A percentile compares a stretch with the other conserved stretches of the same genome.
Conservation (phyloP, 768 basidiomycete species). For the Dioszegia crocea region DNA sequence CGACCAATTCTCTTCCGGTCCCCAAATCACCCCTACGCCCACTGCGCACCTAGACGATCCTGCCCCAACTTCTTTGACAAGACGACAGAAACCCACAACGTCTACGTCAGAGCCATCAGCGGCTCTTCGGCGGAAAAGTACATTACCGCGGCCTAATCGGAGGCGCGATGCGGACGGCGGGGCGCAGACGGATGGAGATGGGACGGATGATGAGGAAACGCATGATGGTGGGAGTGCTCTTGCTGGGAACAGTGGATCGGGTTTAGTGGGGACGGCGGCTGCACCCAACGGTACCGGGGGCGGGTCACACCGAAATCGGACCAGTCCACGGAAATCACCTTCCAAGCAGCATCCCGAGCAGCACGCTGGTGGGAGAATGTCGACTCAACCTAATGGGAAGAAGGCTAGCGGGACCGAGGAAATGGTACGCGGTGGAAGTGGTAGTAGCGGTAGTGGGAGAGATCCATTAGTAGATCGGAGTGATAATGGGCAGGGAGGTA, state of each 20-base stretch:
- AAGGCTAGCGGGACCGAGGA: too few species aligned
- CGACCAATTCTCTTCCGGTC: too few species aligned
- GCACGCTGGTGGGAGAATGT: too few species aligned
- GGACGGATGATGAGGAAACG: not conserved
- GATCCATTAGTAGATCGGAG: conserved; percentile 1
- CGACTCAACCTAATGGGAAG: not conserved
- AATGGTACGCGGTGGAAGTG: too few species aligned
- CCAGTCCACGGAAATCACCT: conserved; percentile 6
- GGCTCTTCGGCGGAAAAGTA: not conserved
- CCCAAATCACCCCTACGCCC: not conserved
- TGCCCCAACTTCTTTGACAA: too few species aligned
- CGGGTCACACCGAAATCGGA: not conserved
- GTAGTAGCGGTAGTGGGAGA: too few species aligned
- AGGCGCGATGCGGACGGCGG: not conserved
- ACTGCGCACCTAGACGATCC: too few species aligned
- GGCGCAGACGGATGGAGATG: not conserved
- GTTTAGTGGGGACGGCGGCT: too few species aligned
- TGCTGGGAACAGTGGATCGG: too few species aligned
- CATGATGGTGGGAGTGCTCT: too few species aligned
- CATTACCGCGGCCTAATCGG: not conserved
- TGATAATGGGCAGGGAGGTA: conserved; percentile 3
- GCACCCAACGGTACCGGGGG: too few species aligned
- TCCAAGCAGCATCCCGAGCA: not conserved
- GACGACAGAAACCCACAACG: too few species aligned
- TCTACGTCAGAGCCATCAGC: not conserved